Evolutionary conservation across 331 rosid species (phyloP).

Genomic region (Spiraea crenata): DNA sequence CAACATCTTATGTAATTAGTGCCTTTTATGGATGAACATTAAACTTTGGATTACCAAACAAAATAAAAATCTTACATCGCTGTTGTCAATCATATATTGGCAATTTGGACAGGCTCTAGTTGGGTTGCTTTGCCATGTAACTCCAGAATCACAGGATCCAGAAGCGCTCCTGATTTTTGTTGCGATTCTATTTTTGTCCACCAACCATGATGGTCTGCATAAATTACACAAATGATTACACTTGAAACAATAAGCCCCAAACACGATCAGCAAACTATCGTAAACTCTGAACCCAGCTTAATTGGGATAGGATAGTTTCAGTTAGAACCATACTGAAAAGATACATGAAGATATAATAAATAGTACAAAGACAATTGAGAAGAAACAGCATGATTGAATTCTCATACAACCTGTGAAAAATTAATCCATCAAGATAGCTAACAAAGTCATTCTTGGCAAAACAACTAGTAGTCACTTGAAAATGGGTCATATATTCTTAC

Average conservation of each 20-base stretch:
- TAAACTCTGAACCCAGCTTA: background rate
- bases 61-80: constrained; percentile 49
- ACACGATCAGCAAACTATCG: background rate
- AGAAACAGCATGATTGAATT: background rate
- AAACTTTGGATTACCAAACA: background rate
- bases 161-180: constrained; percentile 83
- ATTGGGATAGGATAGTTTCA: background rate
- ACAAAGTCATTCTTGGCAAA: too few relatives aligned
- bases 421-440: background rate
- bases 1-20: background rate
- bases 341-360: background rate
- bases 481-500: too few relatives aligned
- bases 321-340: background rate
- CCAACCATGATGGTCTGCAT: constrained; percentile 72
- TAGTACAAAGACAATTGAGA: background rate
- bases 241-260: constrained; percentile 4
- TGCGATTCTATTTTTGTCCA: constrained; percentile 76
- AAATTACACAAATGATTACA: constrained; percentile 17
- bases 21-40: background rate
- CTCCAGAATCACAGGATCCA: constrained; percentile 42
- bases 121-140: constrained; percentile 79
- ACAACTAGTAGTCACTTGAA: too few relatives aligned
- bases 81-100: constrained; percentile 56
- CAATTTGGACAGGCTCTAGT: constrained; percentile 73
- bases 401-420: background rate